Conservation (phyloP, 768 basidiomycete genomes). For the Lyophyllum atratum region DNA sequence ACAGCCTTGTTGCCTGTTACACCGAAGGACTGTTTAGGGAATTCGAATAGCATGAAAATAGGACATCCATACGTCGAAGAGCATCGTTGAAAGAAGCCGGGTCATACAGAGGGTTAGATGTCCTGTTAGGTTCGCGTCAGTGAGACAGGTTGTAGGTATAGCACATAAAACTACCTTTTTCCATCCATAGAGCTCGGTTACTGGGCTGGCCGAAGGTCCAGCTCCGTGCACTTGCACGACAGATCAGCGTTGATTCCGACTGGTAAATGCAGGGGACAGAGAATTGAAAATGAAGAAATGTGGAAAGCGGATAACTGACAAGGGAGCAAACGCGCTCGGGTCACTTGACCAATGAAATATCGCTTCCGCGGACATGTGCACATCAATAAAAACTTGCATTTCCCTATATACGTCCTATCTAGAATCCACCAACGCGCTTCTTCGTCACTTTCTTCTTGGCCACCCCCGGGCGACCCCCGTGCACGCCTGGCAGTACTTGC, state of each 20-base stretch:
- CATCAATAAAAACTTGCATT: not conserved
- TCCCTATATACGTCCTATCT: slow-evolving; percentile 17
- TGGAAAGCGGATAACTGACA: not conserved
- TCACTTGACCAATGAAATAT: slow-evolving; percentile 29
- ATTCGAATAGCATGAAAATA: slow-evolving; percentile 8
- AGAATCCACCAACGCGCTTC: slow-evolving; percentile 80
- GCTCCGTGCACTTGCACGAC: slow-evolving; percentile 73
- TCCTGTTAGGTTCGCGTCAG: slow-evolving; percentile 40
- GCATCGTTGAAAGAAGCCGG: slow-evolving; percentile 60
- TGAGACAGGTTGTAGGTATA: slow-evolving; percentile 8
- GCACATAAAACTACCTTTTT: slow-evolving; percentile 54
- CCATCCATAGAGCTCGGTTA: slow-evolving; percentile 78
- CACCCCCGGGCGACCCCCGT: slow-evolving; percentile 58
- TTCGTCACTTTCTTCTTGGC: slow-evolving; percentile 60
- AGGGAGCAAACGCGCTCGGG: slow-evolving; percentile 25
- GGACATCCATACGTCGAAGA: slow-evolving; percentile 57
- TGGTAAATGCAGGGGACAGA: slow-evolving; percentile 14
- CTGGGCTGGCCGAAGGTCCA: slow-evolving; percentile 69
- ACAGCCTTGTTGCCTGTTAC: slow-evolving; percentile 79
- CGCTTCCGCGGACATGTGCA: not conserved
- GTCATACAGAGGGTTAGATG: slow-evolving; percentile 65
- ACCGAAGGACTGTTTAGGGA: slow-evolving; percentile 14
- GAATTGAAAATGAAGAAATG: slow-evolving; percentile 7
- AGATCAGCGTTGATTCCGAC: slow-evolving; percentile 15
- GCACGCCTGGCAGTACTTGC: slow-evolving; percentile 69